phyloP scores from a whole-genome alignment of 345 rosid species.

The Sonneratia alba region DNA sequence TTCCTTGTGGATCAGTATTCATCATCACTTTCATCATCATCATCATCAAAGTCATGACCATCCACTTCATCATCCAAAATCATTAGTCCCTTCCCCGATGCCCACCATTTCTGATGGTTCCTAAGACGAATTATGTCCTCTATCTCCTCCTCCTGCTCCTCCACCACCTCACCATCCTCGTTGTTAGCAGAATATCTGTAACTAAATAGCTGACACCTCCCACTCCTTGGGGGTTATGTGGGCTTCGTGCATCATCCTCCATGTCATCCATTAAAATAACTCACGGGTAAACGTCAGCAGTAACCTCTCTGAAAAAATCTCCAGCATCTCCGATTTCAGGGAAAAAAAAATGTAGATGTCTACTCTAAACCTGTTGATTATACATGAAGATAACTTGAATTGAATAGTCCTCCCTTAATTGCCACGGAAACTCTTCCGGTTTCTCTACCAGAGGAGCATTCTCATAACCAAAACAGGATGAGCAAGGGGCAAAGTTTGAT shows the following conservation, averaged over 20 bases:
- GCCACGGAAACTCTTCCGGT: neutral
- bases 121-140: neutral
- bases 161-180: slow-evolving; percentile 26
- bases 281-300: neutral
- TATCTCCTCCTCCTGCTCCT: slow-evolving; percentile 21
- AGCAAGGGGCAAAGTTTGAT: neutral
- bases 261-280: slow-evolving; percentile 40
- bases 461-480: neutral
- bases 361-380: neutral
- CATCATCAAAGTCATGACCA: slow-evolving; percentile 17
- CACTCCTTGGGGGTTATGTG: slow-evolving; percentile 38
- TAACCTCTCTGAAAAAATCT: neutral
- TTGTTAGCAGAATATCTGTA: slow-evolving; percentile 33
- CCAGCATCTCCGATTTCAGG: neutral
- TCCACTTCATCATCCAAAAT: slow-evolving; percentile 28
- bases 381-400: neutral
- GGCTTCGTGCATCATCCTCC: slow-evolving; percentile 65
- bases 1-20: slow-evolving; percentile 22
- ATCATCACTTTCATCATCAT: slow-evolving; percentile 21
- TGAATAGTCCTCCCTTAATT: neutral
- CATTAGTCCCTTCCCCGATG: slow-evolving; percentile 5
- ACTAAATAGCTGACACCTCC: slow-evolving; percentile 28
- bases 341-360: neutral
- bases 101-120: neutral
- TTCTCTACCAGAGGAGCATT: neutral